phyloP scores from a whole-genome alignment of 805 yeast species.

The Yarrowia keelungensis region DNA sequence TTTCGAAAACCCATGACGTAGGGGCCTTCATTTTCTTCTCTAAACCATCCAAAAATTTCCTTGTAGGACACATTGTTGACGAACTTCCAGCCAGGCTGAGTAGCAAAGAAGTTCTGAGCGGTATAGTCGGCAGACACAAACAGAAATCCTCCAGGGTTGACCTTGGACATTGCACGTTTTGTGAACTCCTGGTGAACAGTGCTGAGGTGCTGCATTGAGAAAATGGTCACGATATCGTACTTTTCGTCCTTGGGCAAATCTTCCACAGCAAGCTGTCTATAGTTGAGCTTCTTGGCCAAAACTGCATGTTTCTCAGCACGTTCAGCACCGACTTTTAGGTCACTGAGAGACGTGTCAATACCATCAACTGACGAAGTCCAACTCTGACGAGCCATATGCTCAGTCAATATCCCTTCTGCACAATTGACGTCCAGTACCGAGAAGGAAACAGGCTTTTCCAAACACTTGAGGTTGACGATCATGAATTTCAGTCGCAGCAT shows the following conservation, averaged over 20 bases:
- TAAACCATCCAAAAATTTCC: slow-evolving; percentile 87
- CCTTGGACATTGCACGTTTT: slow-evolving; percentile 67
- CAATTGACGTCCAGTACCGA: slow-evolving; percentile 88
- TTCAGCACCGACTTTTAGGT: slow-evolving; percentile 74
- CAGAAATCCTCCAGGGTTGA: slow-evolving; percentile 76
- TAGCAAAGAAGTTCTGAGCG: slow-evolving; percentile 72
- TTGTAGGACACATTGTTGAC: slow-evolving; percentile 56
- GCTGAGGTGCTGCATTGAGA: slow-evolving; percentile 95
- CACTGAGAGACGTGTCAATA: slow-evolving; percentile 84
- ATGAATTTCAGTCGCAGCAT: slow-evolving; percentile 87
- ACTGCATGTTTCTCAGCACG: slow-evolving; percentile 75
- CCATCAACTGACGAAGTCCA: slow-evolving; percentile 73
- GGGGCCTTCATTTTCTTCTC: slow-evolving; percentile 71
- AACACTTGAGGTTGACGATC: slow-evolving; percentile 57
- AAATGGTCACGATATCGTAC: slow-evolving; percentile 84
- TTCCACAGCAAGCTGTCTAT: slow-evolving; percentile 69
- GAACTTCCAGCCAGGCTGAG: slow-evolving; percentile 60
- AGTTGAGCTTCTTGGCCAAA: slow-evolving; percentile 61
- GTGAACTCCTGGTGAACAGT: slow-evolving; percentile 79
- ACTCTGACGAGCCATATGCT: slow-evolving; percentile 77
- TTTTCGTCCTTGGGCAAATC: slow-evolving; percentile 55
- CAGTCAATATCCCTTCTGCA: slow-evolving; percentile 96
- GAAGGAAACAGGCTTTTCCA: slow-evolving; percentile 46
- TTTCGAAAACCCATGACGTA: slow-evolving; percentile 77
- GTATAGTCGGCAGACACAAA: slow-evolving; percentile 88